Evolutionary conservation across 306 rosid species (phyloP).

Genomic region (Erythrophleum fordii): DNA sequence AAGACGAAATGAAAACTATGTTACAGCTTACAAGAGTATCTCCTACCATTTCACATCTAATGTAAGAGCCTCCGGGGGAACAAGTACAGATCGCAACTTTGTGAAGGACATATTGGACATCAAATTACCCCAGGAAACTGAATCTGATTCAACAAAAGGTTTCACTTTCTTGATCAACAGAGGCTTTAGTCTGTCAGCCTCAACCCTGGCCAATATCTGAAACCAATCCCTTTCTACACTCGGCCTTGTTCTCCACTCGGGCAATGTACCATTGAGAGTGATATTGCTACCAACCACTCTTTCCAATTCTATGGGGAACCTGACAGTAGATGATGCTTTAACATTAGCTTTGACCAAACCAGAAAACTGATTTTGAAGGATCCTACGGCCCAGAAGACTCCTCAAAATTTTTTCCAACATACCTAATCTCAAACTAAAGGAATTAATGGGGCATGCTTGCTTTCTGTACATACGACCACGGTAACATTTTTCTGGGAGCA

Average conservation of each 20-base stretch:
- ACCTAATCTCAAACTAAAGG: conserved; percentile 56
- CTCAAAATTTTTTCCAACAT: conserved; percentile 63
- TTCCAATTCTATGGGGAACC: conserved; percentile 74
- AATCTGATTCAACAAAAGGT: conserved; percentile 59
- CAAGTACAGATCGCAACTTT: conserved; percentile 66
- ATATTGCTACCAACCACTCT: conserved; percentile 40
- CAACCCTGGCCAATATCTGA: conserved; percentile 57
- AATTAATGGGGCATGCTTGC: conserved; percentile 60
- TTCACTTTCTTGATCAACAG: conserved; percentile 48
- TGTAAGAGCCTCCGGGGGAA: conserved; percentile 83
- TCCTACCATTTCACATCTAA: conserved; percentile 90
- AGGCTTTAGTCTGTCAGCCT: conserved; percentile 43
- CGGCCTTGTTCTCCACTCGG: conserved; percentile 71
- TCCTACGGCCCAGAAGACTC: conserved; percentile 55
- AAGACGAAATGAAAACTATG: conserved; percentile 21
- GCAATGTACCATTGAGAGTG: conserved; percentile 29
- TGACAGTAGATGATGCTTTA: conserved; percentile 60
- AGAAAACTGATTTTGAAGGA: conserved; percentile 44
- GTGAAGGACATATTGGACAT: conserved; percentile 84
- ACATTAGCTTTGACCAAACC: conserved; percentile 72
- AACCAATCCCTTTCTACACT: conserved; percentile 52
- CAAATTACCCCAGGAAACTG: conserved; percentile 76
- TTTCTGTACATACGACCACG: conserved; percentile 42
- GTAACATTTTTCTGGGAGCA: conserved; percentile 85
- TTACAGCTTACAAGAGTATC: conserved; percentile 45